Evolutionary conservation across 2,329 filamentous ascomycete species (phyloP).

Genomic region (Didymella segeticola): DNA sequence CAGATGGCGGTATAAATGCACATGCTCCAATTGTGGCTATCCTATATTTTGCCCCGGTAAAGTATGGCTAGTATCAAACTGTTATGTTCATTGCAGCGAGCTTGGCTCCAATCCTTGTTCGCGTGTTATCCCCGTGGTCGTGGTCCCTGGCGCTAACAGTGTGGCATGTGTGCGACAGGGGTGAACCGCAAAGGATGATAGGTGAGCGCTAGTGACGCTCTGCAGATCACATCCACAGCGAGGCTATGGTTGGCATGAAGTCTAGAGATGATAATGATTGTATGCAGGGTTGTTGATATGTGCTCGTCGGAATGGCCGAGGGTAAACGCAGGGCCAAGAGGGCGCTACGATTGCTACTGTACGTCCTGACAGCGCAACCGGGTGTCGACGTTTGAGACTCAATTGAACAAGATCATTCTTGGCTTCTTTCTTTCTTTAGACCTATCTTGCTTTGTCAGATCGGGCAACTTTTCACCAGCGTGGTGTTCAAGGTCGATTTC

Average conservation of each 20-base stretch:
- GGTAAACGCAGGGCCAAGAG: neutral
- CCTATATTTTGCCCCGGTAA: neutral
- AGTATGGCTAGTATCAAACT: neutral
- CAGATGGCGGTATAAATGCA: neutral
- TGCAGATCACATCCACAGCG: constrained; percentile 9
- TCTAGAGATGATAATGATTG: neutral
- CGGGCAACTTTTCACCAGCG: neutral
- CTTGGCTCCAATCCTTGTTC: constrained; percentile 10
- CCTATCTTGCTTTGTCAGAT: neutral
- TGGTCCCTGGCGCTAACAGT: constrained; percentile 7
- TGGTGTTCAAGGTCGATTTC: constrained; percentile 8
- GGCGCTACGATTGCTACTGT: neutral
- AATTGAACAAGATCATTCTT: constrained; percentile 10
- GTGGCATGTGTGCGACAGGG: constrained; percentile 8
- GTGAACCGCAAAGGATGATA: constrained; percentile 2
- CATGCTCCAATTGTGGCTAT: neutral
- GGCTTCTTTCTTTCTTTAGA: constrained; percentile 5
- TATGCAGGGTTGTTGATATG: neutral
- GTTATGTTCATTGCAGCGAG: neutral
- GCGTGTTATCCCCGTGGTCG: constrained; percentile 3
- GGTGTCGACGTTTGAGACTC: neutral
- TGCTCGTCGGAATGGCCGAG: constrained; percentile 1
- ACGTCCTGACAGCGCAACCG: neutral
- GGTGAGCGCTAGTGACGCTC: constrained; percentile 11
- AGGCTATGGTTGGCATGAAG: neutral